phyloP scores from a whole-genome alignment of 192 early-diverging fungal species.

The Umbelopsis isabellina region DNA sequence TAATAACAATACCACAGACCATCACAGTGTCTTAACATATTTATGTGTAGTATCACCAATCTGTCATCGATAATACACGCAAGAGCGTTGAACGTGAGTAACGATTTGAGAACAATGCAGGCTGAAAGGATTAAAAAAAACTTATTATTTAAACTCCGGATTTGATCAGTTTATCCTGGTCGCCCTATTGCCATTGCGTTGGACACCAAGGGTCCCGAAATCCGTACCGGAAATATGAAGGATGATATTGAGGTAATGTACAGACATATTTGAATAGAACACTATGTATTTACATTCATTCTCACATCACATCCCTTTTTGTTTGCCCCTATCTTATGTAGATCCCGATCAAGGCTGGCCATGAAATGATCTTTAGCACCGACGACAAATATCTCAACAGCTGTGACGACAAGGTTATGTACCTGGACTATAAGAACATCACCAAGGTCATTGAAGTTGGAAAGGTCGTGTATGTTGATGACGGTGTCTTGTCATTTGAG shows the following conservation, averaged over 20 bases:
- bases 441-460: slow-evolving; percentile 74
- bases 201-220: slow-evolving; percentile 89
- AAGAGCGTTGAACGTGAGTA: slow-evolving; percentile 51
- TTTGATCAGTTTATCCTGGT: slow-evolving; percentile 45
- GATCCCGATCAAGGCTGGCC: slow-evolving; percentile 70
- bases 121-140: slow-evolving; percentile 4
- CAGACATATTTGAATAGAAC: neutral
- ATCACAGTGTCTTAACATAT: slow-evolving; percentile 4
- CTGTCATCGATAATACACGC: slow-evolving; percentile 60
- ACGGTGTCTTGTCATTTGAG: slow-evolving; percentile 94
- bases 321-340: neutral
- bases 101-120: neutral
- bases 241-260: slow-evolving; percentile 65
- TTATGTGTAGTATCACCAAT: slow-evolving; percentile 58
- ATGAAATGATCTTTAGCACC: slow-evolving; percentile 79
- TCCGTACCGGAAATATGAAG: slow-evolving; percentile 83
- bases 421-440: slow-evolving; percentile 82
- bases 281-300: neutral
- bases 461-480: slow-evolving; percentile 87
- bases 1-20: neutral
- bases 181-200: slow-evolving; percentile 75
- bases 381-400: slow-evolving; percentile 62
- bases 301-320: neutral
- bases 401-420: slow-evolving; percentile 71
- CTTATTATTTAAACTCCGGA: neutral